Base-by-base conservation (phyloP, 2,329 filamentous ascomycete genomes). In the Pseudocercospora vitis region DNA sequence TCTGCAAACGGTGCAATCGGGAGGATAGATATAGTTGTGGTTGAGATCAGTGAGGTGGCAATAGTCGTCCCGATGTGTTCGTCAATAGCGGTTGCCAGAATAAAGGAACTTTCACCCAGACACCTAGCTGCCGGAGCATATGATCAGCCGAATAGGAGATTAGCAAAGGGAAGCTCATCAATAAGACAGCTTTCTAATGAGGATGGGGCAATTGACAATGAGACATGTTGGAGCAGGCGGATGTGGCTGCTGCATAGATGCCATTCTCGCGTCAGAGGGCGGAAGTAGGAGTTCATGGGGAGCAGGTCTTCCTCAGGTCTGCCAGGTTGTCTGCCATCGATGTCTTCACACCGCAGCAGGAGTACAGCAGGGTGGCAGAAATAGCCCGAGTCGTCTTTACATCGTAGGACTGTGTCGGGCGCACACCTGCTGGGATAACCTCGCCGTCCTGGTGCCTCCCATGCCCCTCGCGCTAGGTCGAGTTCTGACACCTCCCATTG, bases 21-120 rank as follows among this genome's bases (percentile, higher is more conserved):
- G 39, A 49, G 39, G 47, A 37, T 14, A 55, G 50, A 60, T 60
- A 60, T 64, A 60, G 52, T 24, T 28, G 37, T 32, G 24, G 5
- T 52, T 2, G 24, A 45, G 48, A 28, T 29, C 40, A 6, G 12
- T 21, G 3, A 7, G n/a, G 23, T 28, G 40, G 40, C 4, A 44
- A 42, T 18, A 33, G 14, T 7, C 9, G 21, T 51, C 56, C 37
- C 48, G 24, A 59, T 56, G 29, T 32, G 45, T 42, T 28, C 29
- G 28, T 59, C 56, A 56, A 59, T 59, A 59, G 53, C 32, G 14
- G 2, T 5, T 16, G 14, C 49, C n/a, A n/a, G n/a, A 47, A 55
- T 52, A 57, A 60, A 55, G 56, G 46, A 40, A 50, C 4, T 28
- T 48, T 45, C 28, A 57, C 52, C 23, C 26, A 5, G 32, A 19